Evolutionary conservation across 768 basidiomycete genomes (phyloP), one percentile per base, ranked within the genome.

Genomic region (Rhizopogon vulgaris): DNA sequence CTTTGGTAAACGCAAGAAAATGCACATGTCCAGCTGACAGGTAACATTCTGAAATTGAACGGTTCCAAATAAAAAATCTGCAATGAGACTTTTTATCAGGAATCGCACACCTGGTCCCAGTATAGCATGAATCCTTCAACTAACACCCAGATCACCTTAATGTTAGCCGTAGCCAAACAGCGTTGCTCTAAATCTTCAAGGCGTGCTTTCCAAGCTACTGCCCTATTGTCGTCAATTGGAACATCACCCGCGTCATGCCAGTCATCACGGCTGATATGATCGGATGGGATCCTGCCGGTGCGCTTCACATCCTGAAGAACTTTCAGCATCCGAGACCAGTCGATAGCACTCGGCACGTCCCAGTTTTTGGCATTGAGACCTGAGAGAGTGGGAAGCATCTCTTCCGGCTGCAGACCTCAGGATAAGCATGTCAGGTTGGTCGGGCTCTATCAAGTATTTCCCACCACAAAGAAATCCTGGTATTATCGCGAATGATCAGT

Each of bases 81-180:
- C n/a, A 9, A 28, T 42, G 5, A 43, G 10, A 6, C 9, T 28
- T 6, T 27, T 17, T 9, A 42, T 17, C 10, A 27, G 41, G n/a
- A 6, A 49, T 36, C 9, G 25, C 15, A 50, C 60, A 90, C 93
- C 64, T 80, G 71, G 63, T 94, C 79, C 88, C 90, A 96, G 63
- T 94, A 96, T 38, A 97, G 68, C 56, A 98, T 69, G 70, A 99
- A 99, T 0, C 96, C 95, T 58, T 98, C 96, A 1, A 96, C 82
- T 42, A 98, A 70, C 4, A 81, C 90, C 85, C 89, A 94, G 17
- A 84, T 69, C 6, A 93, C 62, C 51, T 74, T 78, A 57, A 77
- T 72, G 22, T 76, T 74, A 28, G 69, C 66, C 41, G 67, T 58
- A 34, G 59, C 64, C 53, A 72, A 70, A 43, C 68, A 68, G 56